Evolutionary conservation across 2,329 filamentous ascomycete genomes (phyloP).

Genomic region (Fusarium oligoseptatum): DNA sequence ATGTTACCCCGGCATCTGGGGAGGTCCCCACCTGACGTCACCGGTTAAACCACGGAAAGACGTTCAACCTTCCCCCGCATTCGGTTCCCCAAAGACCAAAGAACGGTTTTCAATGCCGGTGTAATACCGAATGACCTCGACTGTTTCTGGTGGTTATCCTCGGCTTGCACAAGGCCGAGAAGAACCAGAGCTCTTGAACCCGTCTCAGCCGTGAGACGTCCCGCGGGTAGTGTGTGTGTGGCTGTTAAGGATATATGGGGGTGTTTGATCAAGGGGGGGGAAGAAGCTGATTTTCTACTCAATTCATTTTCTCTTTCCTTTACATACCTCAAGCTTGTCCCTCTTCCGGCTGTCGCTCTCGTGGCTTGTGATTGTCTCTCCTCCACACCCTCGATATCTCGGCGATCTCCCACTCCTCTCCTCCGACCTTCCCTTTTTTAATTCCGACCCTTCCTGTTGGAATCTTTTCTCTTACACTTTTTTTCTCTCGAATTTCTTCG

Average conservation of each 20-base stretch:
- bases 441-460: neutral
- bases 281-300: neutral
- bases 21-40: slow-evolving; percentile 40
- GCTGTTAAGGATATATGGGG: slow-evolving; percentile 1
- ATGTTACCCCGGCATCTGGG: slow-evolving; percentile 34
- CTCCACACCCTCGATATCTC: slow-evolving; percentile 22
- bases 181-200: slow-evolving; percentile 31
- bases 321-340: slow-evolving; percentile 7
- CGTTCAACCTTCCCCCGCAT: slow-evolving; percentile 20
- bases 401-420: neutral
- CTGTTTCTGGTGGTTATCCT: slow-evolving; percentile 42
- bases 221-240: slow-evolving; percentile 11
- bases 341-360: slow-evolving; percentile 1
- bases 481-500: neutral
- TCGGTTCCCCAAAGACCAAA: slow-evolving; percentile 9
- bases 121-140: slow-evolving; percentile 35
- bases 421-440: neutral
- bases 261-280: neutral
- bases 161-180: slow-evolving; percentile 42
- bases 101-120: slow-evolving; percentile 25
- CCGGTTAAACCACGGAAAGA: slow-evolving; percentile 44
- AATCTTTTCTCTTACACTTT: neutral
- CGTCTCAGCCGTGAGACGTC: slow-evolving; percentile 29
- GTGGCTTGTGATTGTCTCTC: slow-evolving; percentile 40
- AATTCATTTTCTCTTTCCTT: neutral